Base-by-base conservation (phyloP, 2,329 filamentous ascomycete genomes). In the Pezicula neosporulosa region DNA sequence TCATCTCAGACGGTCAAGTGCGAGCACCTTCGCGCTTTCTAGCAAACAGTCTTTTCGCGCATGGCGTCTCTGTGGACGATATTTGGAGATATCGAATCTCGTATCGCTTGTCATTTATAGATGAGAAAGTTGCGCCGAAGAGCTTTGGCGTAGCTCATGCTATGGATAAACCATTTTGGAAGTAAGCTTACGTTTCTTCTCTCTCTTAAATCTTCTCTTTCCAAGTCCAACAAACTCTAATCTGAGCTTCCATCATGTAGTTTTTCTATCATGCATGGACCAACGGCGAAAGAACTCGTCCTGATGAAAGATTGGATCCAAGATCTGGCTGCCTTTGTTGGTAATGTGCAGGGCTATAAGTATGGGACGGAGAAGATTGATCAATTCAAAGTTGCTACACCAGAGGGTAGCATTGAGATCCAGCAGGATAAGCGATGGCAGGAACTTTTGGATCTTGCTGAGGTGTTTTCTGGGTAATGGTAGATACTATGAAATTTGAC, bases 131-230 rank as follows among this genome's bases (percentile, higher is more conserved):
- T 3, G 70, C 70, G 1, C 71, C 72, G 0, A 56, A 51, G 10
- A 63, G 61, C 0, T 68, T 63, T 53, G 68, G 68, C 0, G 66
- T 70, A 1, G 60, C 63, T 0, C 71, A 74, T 54, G 68, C 69
- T 4, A 73, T 72, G 71, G 71, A 74, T 36, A 68, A 66, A 43
- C 69, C 71, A 0, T 65, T 74, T 27, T 74, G 71, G 71, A 74
- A 73, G 70, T 73, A 49, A 62, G 68, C 30, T 44, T 12, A 10
- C 24, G 13, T 7, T 27, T 21, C 10, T 12, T 9, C 5, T 39
- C 15, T 62, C 1, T 35, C 19, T 2, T 3, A 19, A 8, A 16
- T 28, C 36, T 28, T 7, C 9, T 2, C 18, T 39, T 42, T 4
- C 10, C 3, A 33, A 10, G 9, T 33, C 5, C 13, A 16, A 9